phyloP scores from a whole-genome alignment of 2,329 filamentous ascomycete species.

The Apiospora aurea region DNA sequence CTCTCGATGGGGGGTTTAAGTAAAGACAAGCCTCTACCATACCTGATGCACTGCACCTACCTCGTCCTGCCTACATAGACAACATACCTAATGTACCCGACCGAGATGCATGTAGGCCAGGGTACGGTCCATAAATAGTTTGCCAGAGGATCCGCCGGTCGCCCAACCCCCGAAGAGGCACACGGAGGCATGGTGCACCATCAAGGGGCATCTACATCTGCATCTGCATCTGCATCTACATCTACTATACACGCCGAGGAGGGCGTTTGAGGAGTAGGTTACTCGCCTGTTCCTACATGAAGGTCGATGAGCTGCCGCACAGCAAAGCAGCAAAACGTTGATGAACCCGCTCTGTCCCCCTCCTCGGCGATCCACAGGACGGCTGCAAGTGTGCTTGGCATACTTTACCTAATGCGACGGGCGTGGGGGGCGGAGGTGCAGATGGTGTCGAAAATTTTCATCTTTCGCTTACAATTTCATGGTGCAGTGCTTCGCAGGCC shows the following conservation, averaged over 20 bases:
- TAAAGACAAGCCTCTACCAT: neutral
- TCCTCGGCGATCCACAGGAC: constrained; percentile 3
- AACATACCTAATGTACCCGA: no score
- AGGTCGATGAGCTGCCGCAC: neutral
- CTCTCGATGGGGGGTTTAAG: neutral
- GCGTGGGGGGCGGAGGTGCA: constrained; percentile 12
- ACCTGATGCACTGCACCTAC: neutral
- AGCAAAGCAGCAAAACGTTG: neutral
- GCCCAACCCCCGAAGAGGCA: neutral
- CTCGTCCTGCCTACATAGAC: no score
- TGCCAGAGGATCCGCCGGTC: neutral
- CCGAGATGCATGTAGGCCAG: neutral
- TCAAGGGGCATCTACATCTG: neutral
- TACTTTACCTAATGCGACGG: constrained; percentile 15
- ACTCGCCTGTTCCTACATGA: neutral
- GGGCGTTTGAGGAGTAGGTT: neutral
- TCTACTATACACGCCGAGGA: neutral
- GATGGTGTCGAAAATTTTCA: constrained; percentile 16
- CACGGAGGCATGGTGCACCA: neutral
- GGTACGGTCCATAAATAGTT: neutral
- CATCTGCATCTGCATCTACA: no score
- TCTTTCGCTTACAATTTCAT: neutral
- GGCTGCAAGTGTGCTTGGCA: neutral
- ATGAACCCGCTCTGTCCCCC: neutral
- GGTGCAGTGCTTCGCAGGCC: constrained; percentile 1